Evolutionary conservation across 1,284 basidiomycete genomes (phyloP).

Genomic region (Meripilus lineatus): DNA sequence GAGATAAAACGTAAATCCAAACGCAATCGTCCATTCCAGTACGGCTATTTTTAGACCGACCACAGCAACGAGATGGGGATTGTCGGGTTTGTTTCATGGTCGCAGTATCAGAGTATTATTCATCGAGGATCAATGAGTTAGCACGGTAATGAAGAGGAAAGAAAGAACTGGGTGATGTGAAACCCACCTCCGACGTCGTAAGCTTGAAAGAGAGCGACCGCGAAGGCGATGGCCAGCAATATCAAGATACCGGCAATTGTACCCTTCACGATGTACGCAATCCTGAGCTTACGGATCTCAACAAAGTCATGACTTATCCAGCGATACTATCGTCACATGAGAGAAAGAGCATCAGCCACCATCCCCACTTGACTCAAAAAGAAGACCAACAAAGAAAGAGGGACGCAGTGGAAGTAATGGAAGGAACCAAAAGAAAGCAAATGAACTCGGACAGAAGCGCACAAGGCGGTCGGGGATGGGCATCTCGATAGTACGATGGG

Average conservation of each 20-base stretch:
- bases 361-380: not conserved
- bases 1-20: slow-evolving; percentile 68
- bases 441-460: not conserved
- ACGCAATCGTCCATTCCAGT: slow-evolving; percentile 68
- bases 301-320: slow-evolving; percentile 59
- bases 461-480: not conserved
- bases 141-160: not conserved
- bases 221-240: slow-evolving; percentile 58
- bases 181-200: slow-evolving; percentile 46
- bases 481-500: not conserved
- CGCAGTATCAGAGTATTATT: not conserved
- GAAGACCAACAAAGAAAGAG: not conserved
- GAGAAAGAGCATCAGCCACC: not conserved
- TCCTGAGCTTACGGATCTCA: slow-evolving; percentile 40
- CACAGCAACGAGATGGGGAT: not conserved
- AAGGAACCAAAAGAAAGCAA: not conserved
- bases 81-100: too few relatives aligned
- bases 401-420: not conserved
- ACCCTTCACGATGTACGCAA: slow-evolving; percentile 59
- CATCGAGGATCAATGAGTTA: not conserved
- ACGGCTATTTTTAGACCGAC: slow-evolving; percentile 34
- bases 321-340: slow-evolving; percentile 39
- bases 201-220: slow-evolving; percentile 40
- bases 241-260: slow-evolving; percentile 54
- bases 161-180: slow-evolving; percentile 1